Conservation (phyloP, 108 stramenopile genomes). For the Skeletonema costatum region DNA sequence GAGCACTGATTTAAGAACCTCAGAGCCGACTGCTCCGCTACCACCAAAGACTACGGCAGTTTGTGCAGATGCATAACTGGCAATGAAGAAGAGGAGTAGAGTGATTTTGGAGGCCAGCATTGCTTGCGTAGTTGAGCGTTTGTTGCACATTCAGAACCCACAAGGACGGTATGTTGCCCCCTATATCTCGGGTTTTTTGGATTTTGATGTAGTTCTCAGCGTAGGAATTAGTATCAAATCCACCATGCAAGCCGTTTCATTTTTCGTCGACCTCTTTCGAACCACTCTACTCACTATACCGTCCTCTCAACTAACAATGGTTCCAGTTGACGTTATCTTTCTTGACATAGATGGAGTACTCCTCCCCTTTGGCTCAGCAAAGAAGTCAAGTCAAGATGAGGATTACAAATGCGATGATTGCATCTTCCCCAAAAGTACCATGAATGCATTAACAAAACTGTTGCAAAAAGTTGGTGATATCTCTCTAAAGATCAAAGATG, state of each 20-base stretch:
- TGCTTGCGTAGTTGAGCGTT: background rate
- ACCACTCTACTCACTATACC: too few relatives aligned
- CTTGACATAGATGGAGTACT: conserved; percentile 82
- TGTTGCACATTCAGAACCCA: too few relatives aligned
- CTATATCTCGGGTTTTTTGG: too few relatives aligned
- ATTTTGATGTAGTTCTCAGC: too few relatives aligned
- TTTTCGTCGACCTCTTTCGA: too few relatives aligned
- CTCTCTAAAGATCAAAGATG: background rate
- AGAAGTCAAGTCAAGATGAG: conserved; percentile 1
- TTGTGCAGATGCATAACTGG: background rate
- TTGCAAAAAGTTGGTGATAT: conserved; percentile 22
- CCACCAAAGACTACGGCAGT: conserved; percentile 34
- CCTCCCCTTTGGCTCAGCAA: conserved; percentile 58
- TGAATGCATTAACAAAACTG: conserved; percentile 48
- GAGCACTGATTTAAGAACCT: conserved; percentile 1
- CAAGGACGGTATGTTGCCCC: too few relatives aligned
- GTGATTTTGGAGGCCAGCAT: background rate
- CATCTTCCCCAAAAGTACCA: conserved; percentile 60
- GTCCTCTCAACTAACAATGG: background rate
- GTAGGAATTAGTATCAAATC: too few relatives aligned
- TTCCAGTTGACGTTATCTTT: conserved; percentile 56
- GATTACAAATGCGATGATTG: conserved; percentile 6
- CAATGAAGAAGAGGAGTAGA: background rate
- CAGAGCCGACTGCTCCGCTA: conserved; percentile 24
- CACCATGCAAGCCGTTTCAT: too few relatives aligned